Conservation (phyloP, 208 protist species). For the Trypanosoma conorhini region DNA sequence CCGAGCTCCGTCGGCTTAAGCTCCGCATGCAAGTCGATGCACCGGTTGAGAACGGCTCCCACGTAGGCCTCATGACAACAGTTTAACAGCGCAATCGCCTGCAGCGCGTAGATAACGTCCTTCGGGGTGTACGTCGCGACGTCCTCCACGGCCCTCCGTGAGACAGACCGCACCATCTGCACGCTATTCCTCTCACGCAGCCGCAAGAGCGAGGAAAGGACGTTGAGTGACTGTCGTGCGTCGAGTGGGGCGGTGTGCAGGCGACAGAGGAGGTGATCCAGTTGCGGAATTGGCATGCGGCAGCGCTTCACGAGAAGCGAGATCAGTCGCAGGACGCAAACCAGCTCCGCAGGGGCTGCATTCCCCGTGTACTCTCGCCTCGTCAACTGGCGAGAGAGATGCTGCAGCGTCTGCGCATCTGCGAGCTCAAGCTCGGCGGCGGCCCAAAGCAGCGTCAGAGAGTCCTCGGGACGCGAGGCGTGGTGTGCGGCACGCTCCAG, state of each 20-base stretch:
- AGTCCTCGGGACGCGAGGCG: slow-evolving; percentile 9
- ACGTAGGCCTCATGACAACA: slow-evolving; percentile 54
- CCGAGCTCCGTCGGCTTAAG: slow-evolving; percentile 57
- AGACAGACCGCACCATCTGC: slow-evolving; percentile 50
- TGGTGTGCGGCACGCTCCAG: slow-evolving; percentile 35
- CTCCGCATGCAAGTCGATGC: slow-evolving; percentile 32
- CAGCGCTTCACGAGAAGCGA: slow-evolving; percentile 77
- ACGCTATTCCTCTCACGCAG: slow-evolving; percentile 36
- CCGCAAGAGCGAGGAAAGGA: slow-evolving; percentile 70
- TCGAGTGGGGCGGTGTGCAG: slow-evolving; percentile 36
- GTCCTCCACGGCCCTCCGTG: slow-evolving; percentile 41
- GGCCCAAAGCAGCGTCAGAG: slow-evolving; percentile 34
- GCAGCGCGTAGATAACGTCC: slow-evolving; percentile 75
- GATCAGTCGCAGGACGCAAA: slow-evolving; percentile 41
- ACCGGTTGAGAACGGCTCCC: slow-evolving; percentile 51
- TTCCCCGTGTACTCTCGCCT: slow-evolving; percentile 24
- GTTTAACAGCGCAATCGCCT: slow-evolving; percentile 56
- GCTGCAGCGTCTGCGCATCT: slow-evolving; percentile 46
- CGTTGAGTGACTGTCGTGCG: slow-evolving; percentile 48
- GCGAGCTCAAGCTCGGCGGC: slow-evolving; percentile 65
- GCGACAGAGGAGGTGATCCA: slow-evolving; percentile 51
- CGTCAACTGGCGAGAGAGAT: slow-evolving; percentile 37
- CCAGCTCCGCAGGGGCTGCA: slow-evolving; percentile 31
- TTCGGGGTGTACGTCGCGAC: slow-evolving; percentile 50
- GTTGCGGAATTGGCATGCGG: slow-evolving; percentile 49